phyloP scores from a whole-genome alignment of 2,329 filamentous ascomycete genomes.

The Gaeumannomyces sp. region DNA sequence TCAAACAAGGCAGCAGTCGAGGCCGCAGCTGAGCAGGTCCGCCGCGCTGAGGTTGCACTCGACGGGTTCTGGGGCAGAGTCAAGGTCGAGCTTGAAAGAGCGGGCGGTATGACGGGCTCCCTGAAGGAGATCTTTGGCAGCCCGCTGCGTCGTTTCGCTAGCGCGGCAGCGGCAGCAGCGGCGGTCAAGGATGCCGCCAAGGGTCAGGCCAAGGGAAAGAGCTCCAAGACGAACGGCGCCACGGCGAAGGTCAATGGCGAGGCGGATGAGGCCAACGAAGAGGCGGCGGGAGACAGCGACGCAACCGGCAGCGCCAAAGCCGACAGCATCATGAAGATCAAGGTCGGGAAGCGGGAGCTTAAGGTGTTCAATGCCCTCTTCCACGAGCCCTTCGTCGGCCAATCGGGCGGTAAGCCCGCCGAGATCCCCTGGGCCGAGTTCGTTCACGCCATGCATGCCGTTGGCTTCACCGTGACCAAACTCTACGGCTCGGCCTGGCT shows the following conservation, averaged over 20 bases:
- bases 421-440: conserved; percentile 14
- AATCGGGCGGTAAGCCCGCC: conserved; percentile 10
- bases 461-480: conserved; percentile 9
- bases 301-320: neutral
- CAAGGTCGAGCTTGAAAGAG: conserved; percentile 10
- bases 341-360: conserved; percentile 11
- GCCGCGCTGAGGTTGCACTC: conserved; percentile 10
- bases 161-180: neutral
- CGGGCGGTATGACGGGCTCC: conserved; percentile 12
- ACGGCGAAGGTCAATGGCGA: neutral
- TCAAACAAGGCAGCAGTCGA: conserved; percentile 1
- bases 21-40: conserved; percentile 4
- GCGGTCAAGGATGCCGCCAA: neutral
- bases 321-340: neutral
- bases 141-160: conserved; percentile 5
- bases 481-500: conserved; percentile 16
- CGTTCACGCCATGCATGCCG: conserved; percentile 13
- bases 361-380: conserved; percentile 15
- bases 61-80: conserved; percentile 13
- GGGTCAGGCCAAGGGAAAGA: conserved; percentile 1
- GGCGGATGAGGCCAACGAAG: neutral
- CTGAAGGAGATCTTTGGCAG: conserved; percentile 10
- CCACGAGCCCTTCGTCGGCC: conserved; percentile 7
- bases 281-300: neutral
- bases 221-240: neutral